Evolutionary conservation across 805 yeast species (phyloP).

Genomic region (Kluyveromyces nonfermentans): DNA sequence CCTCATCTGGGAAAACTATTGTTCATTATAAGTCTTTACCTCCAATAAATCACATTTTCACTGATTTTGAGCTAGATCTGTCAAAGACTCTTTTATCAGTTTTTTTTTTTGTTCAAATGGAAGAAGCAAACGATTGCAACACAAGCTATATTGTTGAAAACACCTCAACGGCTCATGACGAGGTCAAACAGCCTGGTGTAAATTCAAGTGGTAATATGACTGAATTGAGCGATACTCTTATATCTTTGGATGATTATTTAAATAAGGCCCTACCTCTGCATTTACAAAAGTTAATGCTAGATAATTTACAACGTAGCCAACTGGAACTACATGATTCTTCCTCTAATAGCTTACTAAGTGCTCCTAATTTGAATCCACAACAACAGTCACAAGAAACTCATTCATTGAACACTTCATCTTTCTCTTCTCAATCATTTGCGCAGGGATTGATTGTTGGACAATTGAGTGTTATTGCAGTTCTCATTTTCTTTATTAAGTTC

Average conservation of each 20-base stretch:
- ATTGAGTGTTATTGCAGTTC: constrained; percentile 53
- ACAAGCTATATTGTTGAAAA: not conserved
- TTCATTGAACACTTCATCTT: constrained; percentile 3
- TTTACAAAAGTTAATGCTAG: constrained; percentile 26
- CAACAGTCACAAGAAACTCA: constrained; percentile 1
- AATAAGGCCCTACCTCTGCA: constrained; percentile 29
- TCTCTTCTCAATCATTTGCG: constrained; percentile 54
- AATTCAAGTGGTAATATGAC: not conserved
- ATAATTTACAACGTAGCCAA: constrained; percentile 12
- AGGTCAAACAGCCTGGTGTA: not conserved
- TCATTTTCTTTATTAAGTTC: constrained; percentile 59
- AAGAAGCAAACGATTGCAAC: not conserved
- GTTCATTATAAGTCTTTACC: not conserved
- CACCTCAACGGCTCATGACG: not conserved
- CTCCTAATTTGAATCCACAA: constrained; percentile 2
- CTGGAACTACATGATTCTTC: constrained; percentile 7
- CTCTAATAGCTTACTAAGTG: constrained; percentile 5
- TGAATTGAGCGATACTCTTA: constrained; percentile 14
- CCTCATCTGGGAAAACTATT: too few relatives aligned
- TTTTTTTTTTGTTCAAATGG: not conserved
- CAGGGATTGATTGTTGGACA: constrained; percentile 72
- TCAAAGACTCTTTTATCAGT: too few relatives aligned
- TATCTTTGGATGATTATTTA: constrained; percentile 32
- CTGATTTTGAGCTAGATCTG: not conserved
- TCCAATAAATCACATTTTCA: not conserved